Percentiles rank a stretch among this genome's conserved stretches.
Evolutionary conservation across 1,284 basidiomycete species (phyloP).

Genomic region (Cutaneotrichosporon cyanovorans): DNA sequence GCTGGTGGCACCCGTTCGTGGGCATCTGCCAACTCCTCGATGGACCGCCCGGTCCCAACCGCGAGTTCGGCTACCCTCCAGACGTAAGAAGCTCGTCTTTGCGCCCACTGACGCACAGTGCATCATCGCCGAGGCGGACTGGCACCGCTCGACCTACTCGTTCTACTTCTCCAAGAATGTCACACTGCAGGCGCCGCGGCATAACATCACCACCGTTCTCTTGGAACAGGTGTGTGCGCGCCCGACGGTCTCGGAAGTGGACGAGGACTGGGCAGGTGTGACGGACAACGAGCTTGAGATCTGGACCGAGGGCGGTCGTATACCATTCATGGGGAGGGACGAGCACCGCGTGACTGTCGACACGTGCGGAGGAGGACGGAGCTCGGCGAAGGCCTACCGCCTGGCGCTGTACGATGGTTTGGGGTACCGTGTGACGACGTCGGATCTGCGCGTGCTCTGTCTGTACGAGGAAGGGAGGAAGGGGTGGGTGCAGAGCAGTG

Average conservation of each 20-base stretch:
- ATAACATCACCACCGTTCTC: slow-evolving; percentile 21
- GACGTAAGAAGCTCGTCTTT: slow-evolving; percentile 20
- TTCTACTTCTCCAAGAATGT: slow-evolving; percentile 26
- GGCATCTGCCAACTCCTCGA: slow-evolving; percentile 37
- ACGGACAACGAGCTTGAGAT: slow-evolving; percentile 1
- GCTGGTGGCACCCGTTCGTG: slow-evolving; percentile 36
- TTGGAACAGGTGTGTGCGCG: slow-evolving; percentile 37
- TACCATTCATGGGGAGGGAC: slow-evolving; percentile 14
- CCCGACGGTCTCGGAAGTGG: slow-evolving; percentile 15
- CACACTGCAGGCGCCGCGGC: slow-evolving; percentile 5
- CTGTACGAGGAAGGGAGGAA: slow-evolving; percentile 26
- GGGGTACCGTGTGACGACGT: slow-evolving; percentile 24
- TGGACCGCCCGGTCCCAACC: slow-evolving; percentile 36
- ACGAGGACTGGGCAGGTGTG: not conserved
- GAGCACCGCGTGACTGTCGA: slow-evolving; percentile 18
- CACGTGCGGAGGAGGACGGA: slow-evolving; percentile 22
- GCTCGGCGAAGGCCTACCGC: slow-evolving; percentile 32
- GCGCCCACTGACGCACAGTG: slow-evolving; percentile 20
- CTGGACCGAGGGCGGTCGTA: slow-evolving; percentile 2
- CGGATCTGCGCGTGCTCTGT: slow-evolving; percentile 30
- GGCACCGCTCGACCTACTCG: slow-evolving; percentile 18
- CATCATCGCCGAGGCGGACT: slow-evolving; percentile 20
- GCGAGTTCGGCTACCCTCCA: slow-evolving; percentile 32
- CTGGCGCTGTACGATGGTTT: slow-evolving; percentile 26
- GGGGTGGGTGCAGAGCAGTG: slow-evolving; percentile 26